Base-by-base conservation (phyloP, 2,329 filamentous ascomycete species). In the Ambrosiella beaveri region DNA sequence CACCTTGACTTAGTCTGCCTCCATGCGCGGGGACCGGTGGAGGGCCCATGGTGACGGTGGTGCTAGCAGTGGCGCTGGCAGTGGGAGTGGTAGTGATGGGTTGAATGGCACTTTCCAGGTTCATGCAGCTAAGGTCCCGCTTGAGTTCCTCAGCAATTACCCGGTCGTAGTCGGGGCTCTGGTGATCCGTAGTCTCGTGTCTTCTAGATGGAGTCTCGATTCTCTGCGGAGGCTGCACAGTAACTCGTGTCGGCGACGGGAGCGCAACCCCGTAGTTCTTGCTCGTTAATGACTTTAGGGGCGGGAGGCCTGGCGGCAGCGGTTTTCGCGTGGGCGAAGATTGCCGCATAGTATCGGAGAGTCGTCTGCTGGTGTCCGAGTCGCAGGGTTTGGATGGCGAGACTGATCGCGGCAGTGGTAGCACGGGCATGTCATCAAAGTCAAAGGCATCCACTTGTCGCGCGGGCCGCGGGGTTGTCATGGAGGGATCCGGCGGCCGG, bases 401-500 rank as follows among this genome's bases (percentile, higher is more conserved):
- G 53, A 35, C 15, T 36, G 9, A 8, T 51, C 17, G 47, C 47
- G 47, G 47, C 8, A 1, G 47, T 36, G 52, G 15, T 19, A 38
- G 52, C 15, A 27, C 27, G 3, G 44, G 56, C 54, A 71, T 71
- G 62, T 81, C 78, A 49, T 73, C 75, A 54, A 76, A 77, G 64
- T 79, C 74, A 39, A 53, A 56, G 19, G 73, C 73, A 13, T 68
- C 78, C 13, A 74, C 66, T 1, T 75, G 73, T 51, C 75, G 72
- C 3, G 52, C 40, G 39, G 79, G 76, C 59, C 89, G 79, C 15
- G 85, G 80, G 67, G 95, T 95, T 15, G 86, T 83, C 11, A 84
- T 85, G 38, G 85, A 84, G 61, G 90, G 87, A 63, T 87, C 89
- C 82, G 95, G 81, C 0, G 82, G 75, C 63, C 80, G 72, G 51